Evolutionary conservation across 768 basidiomycete genomes (phyloP).

Genomic region (Hypholoma fasciculare): DNA sequence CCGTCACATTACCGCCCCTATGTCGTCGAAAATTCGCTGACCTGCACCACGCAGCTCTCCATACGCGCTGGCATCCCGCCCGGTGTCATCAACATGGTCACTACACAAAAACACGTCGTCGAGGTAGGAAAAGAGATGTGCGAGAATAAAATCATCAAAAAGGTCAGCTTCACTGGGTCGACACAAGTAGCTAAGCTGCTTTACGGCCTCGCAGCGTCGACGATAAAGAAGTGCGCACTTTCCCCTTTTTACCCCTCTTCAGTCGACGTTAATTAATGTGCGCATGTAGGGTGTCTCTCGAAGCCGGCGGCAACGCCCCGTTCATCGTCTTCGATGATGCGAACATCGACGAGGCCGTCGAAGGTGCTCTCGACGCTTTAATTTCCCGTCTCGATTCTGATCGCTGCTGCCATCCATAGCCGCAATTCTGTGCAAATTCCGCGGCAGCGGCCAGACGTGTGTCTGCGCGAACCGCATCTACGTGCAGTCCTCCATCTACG

Average conservation of each 20-base stretch:
- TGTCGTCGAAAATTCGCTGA: neutral
- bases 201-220: constrained; percentile 70
- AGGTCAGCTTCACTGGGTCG: constrained; percentile 91
- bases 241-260: neutral
- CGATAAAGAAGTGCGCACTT: constrained; percentile 72
- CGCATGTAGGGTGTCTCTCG: constrained; percentile 59
- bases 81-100: constrained; percentile 94
- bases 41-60: constrained; percentile 54
- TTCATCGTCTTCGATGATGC: constrained; percentile 99
- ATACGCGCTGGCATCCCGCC: constrained; percentile 90
- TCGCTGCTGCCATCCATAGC: constrained; percentile 34
- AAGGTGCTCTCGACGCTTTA: constrained; percentile 44
- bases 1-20: constrained; percentile 1
- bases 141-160: constrained; percentile 81
- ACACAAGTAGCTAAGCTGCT: constrained; percentile 79
- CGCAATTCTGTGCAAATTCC: constrained; percentile 79
- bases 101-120: constrained; percentile 78
- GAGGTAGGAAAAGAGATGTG: constrained; percentile 96
- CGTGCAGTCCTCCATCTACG: constrained; percentile 89
- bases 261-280: neutral
- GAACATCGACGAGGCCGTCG: constrained; percentile 88
- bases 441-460: constrained; percentile 80
- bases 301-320: constrained; percentile 93
- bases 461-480: constrained; percentile 91
- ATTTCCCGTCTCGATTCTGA: constrained; percentile 2